Percentiles rank a stretch among this genome's conserved stretches.
These are phyloP conservation scores for Annulohypoxylon moriforme DNA, from an alignment of 495 filamentous ascomycete genomes.

Conservation along the genomic window DNA sequence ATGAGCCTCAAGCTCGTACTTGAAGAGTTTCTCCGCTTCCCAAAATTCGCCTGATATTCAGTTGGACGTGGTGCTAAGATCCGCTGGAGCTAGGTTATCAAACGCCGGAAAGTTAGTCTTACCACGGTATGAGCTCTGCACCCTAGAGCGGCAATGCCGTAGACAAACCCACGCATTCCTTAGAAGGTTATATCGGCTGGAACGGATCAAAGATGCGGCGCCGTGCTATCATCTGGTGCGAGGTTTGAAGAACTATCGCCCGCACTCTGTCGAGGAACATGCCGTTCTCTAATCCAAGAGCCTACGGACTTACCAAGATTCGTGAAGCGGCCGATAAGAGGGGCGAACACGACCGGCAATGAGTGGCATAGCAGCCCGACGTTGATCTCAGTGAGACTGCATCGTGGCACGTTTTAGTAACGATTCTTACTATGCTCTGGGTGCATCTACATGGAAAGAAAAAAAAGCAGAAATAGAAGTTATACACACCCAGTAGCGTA, in stretches of 20 bases:
- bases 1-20: too few relatives aligned
- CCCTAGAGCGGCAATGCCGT: slow-evolving; percentile 13
- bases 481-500: slow-evolving; percentile 20
- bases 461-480: not conserved
- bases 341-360: slow-evolving; percentile 22
- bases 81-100: slow-evolving; percentile 11
- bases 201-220: slow-evolving; percentile 1
- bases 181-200: not conserved
- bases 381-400: slow-evolving; percentile 26
- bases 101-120: not conserved
- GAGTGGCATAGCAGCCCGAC: slow-evolving; percentile 30
- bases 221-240: slow-evolving; percentile 1
- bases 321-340: slow-evolving; percentile 15
- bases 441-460: not conserved
- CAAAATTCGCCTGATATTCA: too few relatives aligned
- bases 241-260: slow-evolving; percentile 13
- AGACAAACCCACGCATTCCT: slow-evolving; percentile 25
- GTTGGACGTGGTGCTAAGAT: slow-evolving; percentile 20
- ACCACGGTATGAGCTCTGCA: not conserved
- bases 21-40: too few relatives aligned
- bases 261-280: slow-evolving; percentile 2
- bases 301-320: slow-evolving; percentile 13
- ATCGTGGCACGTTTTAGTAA: not conserved
- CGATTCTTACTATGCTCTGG: not conserved
- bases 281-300: slow-evolving; percentile 28